Evolutionary conservation across 1,284 basidiomycete species (phyloP).

Genomic region (Fomes fomentarius): DNA sequence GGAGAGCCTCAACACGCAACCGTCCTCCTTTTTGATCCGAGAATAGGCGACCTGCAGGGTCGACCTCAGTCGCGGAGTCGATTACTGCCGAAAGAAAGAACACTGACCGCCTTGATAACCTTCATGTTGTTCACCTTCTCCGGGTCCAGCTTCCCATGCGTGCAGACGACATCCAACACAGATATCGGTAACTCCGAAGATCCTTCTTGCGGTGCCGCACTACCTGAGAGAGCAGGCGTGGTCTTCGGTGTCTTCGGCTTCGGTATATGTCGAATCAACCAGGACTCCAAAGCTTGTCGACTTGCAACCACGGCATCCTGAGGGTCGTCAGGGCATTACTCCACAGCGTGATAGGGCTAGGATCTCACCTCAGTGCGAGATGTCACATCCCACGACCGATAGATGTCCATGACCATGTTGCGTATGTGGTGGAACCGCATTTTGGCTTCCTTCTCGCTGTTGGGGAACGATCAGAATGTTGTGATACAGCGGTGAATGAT

Average conservation of each 20-base stretch:
- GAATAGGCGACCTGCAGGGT: constrained; percentile 49
- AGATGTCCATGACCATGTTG: constrained; percentile 60
- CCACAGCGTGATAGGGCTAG: neutral
- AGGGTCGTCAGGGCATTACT: neutral
- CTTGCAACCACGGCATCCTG: constrained; percentile 64
- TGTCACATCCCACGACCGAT: constrained; percentile 60
- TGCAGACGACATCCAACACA: constrained; percentile 54
- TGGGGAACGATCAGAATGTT: neutral
- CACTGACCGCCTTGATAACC: constrained; percentile 53
- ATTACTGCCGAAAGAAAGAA: neutral
- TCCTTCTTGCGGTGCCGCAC: neutral
- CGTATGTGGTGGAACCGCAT: constrained; percentile 52
- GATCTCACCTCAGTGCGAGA: constrained; percentile 51
- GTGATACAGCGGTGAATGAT: neutral
- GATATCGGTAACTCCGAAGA: constrained; percentile 14
- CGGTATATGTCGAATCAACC: constrained; percentile 53
- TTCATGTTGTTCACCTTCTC: constrained; percentile 64
- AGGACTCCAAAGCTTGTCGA: constrained; percentile 59
- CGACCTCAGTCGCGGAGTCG: constrained; percentile 2
- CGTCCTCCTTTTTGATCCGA: constrained; percentile 47
- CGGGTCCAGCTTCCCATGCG: constrained; percentile 63
- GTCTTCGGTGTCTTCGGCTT: constrained; percentile 17
- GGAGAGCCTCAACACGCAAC: constrained; percentile 48
- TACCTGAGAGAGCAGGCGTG: neutral
- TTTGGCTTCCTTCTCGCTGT: constrained; percentile 48